Conservation (phyloP, 1,139 yeast species). For the Pichia cactophila region DNA sequence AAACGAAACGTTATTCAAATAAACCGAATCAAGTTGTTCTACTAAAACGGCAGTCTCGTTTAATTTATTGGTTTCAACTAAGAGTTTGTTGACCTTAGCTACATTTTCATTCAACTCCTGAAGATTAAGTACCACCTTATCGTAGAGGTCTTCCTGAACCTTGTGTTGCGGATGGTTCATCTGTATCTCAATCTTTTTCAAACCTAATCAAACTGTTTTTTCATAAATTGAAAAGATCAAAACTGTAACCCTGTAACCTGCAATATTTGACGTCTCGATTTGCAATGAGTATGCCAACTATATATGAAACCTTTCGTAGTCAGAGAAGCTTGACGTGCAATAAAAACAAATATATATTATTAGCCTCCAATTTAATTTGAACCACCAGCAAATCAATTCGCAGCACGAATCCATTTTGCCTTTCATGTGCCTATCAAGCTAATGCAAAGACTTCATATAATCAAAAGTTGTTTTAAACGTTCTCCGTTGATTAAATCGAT, state of each 20-base stretch:
- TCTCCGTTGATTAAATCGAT: constrained; percentile 4
- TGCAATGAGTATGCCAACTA: too few species aligned
- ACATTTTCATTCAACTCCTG: constrained; percentile 21
- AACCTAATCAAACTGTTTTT: too few species aligned
- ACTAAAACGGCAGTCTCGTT: constrained; percentile 68
- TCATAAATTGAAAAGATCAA: not conserved
- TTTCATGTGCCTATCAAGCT: not conserved
- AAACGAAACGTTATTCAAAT: constrained; percentile 10
- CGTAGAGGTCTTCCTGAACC: constrained; percentile 68
- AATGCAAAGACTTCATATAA: not conserved
- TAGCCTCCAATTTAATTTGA: not conserved
- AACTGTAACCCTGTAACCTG: not conserved
- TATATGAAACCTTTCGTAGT: too few species aligned
- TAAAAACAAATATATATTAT: too few species aligned
- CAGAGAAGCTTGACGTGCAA: too few species aligned
- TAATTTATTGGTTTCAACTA: constrained; percentile 54
- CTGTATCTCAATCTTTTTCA: too few species aligned
- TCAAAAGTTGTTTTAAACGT: not conserved
- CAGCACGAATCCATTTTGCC: not conserved
- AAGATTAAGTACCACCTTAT: constrained; percentile 70
- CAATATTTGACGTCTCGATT: too few species aligned
- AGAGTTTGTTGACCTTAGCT: constrained; percentile 42
- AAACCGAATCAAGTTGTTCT: constrained; percentile 43
- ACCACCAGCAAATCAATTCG: not conserved
- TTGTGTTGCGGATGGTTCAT: constrained; percentile 72